phyloP scores from a whole-genome alignment of 2,329 filamentous ascomycete genomes.

The Paracoccidioides brasiliensis region DNA sequence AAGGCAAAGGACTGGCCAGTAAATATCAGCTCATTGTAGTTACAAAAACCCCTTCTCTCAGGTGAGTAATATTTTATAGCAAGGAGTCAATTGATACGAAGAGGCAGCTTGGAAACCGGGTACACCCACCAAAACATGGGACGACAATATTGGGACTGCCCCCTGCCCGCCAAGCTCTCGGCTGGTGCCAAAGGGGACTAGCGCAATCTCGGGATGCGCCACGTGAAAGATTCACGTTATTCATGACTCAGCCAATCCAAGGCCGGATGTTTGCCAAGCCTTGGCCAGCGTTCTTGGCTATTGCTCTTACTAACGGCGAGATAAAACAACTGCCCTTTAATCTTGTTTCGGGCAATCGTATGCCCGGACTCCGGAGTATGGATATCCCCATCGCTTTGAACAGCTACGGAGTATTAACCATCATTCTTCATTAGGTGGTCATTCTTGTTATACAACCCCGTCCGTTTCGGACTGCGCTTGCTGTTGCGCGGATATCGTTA shows the following conservation, averaged over 20 bases:
- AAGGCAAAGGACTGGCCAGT: not conserved
- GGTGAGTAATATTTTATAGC: not conserved
- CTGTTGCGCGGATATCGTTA: not conserved
- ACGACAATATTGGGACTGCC: not conserved
- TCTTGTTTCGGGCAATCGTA: too few species aligned
- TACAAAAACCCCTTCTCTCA: not conserved
- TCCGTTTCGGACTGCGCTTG: too few species aligned
- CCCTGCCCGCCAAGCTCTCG: too few species aligned
- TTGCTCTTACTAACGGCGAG: too few species aligned
- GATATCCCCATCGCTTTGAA: too few species aligned
- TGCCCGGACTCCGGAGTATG: too few species aligned
- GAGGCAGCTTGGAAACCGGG: not conserved
- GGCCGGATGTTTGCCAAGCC: not conserved
- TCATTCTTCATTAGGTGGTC: too few species aligned
- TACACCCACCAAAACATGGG: not conserved
- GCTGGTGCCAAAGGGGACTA: not conserved
- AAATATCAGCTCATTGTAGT: not conserved
- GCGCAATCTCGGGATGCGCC: not conserved
- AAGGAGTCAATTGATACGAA: not conserved
- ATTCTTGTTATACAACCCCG: too few species aligned
- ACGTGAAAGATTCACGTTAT: not conserved
- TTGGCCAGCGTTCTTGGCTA: too few species aligned
- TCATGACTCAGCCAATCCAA: not conserved
- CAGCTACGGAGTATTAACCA: too few species aligned
- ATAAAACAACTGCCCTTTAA: too few species aligned